phyloP scores from a whole-genome alignment of 768 basidiomycete species.

The Postia placenta region DNA sequence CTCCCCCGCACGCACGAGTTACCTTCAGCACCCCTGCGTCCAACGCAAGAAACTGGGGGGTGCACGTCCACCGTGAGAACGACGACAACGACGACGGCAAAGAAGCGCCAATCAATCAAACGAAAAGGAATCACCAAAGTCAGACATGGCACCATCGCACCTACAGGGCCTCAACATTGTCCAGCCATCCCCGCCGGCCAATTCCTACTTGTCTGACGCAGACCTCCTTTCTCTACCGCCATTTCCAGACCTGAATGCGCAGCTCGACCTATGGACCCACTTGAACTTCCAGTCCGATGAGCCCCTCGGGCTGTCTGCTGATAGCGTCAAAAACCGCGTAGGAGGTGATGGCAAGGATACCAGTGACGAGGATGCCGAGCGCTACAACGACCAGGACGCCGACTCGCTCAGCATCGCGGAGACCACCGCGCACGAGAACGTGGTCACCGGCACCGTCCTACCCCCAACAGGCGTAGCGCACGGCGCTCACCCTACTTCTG shows the following conservation, averaged over 20 bases:
- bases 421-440: constrained; percentile 54
- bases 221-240: constrained; percentile 59
- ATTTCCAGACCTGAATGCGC: constrained; percentile 70
- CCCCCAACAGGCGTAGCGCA: constrained; percentile 19
- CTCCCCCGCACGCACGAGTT: not conserved
- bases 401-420: constrained; percentile 35
- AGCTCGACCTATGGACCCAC: constrained; percentile 82
- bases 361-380: constrained; percentile 19
- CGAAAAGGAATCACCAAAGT: constrained; percentile 10
- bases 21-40: not conserved
- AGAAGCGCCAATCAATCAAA: constrained; percentile 8
- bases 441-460: constrained; percentile 44
- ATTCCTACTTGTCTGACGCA: constrained; percentile 31
- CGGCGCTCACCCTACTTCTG: constrained; percentile 6
- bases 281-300: constrained; percentile 77
- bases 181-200: constrained; percentile 42
- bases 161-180: constrained; percentile 81
- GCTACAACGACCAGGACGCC: constrained; percentile 40
- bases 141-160: constrained; percentile 51
- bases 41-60: not conserved
- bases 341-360: constrained; percentile 10
- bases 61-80: not conserved
- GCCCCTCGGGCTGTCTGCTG: constrained; percentile 33
- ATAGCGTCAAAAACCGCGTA: constrained; percentile 28
- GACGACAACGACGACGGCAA: not conserved